Evolutionary conservation across 805 yeast genomes (phyloP).

Genomic region (Ogataea corticis): DNA sequence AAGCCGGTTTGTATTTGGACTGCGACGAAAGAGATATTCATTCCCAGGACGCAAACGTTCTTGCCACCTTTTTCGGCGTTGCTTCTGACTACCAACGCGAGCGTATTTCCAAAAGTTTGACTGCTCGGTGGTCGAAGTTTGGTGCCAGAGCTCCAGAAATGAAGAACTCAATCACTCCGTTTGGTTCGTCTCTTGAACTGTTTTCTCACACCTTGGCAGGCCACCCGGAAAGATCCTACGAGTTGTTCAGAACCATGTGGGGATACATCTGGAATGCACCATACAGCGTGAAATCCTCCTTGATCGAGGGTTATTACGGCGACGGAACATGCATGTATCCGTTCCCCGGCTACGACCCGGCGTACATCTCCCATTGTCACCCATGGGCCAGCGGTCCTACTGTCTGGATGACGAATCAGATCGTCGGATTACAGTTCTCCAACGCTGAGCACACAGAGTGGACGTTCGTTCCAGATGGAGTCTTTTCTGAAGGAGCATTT

Average conservation of each 20-base stretch:
- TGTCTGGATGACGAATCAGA: constrained; percentile 3
- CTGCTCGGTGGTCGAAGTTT: not conserved
- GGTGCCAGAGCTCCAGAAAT: constrained; percentile 2
- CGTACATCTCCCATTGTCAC: constrained; percentile 6
- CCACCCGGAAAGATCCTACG: constrained; percentile 3
- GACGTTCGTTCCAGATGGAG: not conserved
- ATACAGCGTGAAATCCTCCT: constrained; percentile 2
- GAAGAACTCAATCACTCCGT: constrained; percentile 3
- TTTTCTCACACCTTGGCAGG: constrained; percentile 2
- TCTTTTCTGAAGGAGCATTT: not conserved
- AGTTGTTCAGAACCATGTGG: constrained; percentile 6
- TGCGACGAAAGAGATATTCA: not conserved
- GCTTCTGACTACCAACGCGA: not conserved
- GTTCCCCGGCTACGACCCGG: constrained; percentile 5
- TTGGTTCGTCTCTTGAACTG: constrained; percentile 2
- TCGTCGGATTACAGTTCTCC: constrained; percentile 1
- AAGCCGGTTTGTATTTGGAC: not conserved
- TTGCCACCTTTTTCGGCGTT: constrained; percentile 1
- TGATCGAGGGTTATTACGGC: constrained; percentile 3
- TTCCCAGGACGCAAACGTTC: constrained; percentile 5
- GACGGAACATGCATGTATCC: constrained; percentile 5
- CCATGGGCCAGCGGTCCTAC: constrained; percentile 6
- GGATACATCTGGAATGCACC: constrained; percentile 5
- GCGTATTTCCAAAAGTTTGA: not conserved
- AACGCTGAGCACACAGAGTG: constrained; percentile 1